Conservation (phyloP, 2,329 filamentous ascomycete species). For the Aureobasidium leucospermi region DNA sequence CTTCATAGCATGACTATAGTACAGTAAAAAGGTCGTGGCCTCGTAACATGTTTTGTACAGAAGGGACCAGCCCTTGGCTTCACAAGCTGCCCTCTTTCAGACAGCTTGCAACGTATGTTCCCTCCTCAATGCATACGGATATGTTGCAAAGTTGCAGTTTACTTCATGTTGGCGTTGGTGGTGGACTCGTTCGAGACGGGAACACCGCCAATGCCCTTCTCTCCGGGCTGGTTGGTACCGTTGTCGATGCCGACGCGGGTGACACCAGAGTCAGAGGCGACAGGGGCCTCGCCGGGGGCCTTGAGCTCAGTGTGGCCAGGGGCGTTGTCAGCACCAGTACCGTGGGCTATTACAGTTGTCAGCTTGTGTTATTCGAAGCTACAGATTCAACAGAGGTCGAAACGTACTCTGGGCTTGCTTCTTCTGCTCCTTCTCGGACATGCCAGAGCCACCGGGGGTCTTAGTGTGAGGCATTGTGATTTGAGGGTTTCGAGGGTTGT, state of each 20-base stretch:
- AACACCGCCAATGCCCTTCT: slow-evolving; percentile 28
- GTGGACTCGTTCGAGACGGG: slow-evolving; percentile 21
- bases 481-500: not conserved
- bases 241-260: slow-evolving; percentile 26
- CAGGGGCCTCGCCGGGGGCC: slow-evolving; percentile 25
- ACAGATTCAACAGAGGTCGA: not conserved
- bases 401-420: slow-evolving; percentile 27
- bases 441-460: slow-evolving; percentile 24
- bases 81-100: not conserved
- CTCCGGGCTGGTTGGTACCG: slow-evolving; percentile 27
- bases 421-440: slow-evolving; percentile 29
- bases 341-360: slow-evolving; percentile 20
- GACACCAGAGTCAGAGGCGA: slow-evolving; percentile 29
- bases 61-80: not conserved
- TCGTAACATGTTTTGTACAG: not conserved
- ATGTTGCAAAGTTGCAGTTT: not conserved
- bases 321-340: slow-evolving; percentile 28
- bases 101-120: not conserved
- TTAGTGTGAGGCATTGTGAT: slow-evolving; percentile 21
- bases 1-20: slow-evolving; percentile 1
- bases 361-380: not conserved
- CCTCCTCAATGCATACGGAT: not conserved
- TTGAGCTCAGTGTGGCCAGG: slow-evolving; percentile 24
- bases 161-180: slow-evolving; percentile 23
- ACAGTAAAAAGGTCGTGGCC: slow-evolving; percentile 1